A percentile compares a stretch with the other conserved stretches of the same genome.
Conservation (phyloP, 1,284 basidiomycete genomes). For the Microbotryomycetes sp. region DNA sequence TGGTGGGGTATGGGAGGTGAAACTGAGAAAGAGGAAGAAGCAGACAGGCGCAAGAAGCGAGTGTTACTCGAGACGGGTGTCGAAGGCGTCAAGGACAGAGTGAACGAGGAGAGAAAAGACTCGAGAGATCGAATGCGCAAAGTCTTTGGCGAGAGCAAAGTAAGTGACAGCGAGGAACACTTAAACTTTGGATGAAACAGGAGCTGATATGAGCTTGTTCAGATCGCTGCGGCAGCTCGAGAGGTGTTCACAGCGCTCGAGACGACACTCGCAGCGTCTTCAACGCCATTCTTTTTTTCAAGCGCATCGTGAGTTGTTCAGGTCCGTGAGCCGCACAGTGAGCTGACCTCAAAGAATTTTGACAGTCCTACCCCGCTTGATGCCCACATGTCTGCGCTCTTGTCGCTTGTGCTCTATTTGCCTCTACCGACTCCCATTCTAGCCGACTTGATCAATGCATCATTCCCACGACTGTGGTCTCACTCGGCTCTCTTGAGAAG, state of each 20-base stretch:
- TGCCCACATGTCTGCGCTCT: constrained; percentile 41
- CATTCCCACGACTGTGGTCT: constrained; percentile 31
- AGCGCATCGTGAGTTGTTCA: constrained; percentile 10
- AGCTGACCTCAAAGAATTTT: neutral
- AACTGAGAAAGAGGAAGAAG: constrained; percentile 22
- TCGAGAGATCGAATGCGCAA: constrained; percentile 27
- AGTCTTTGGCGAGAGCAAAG: constrained; percentile 23
- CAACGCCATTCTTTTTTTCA: constrained; percentile 30
- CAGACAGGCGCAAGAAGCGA: constrained; percentile 14
- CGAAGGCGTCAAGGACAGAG: constrained; percentile 25
- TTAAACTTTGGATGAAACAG: no score
- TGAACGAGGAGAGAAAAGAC: constrained; percentile 20
- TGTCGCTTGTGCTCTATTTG: constrained; percentile 42
- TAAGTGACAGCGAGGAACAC: no score
- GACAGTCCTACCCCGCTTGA: constrained; percentile 42
- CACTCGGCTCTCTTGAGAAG: constrained; percentile 30
- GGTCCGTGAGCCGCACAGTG: neutral
- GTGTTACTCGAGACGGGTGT: constrained; percentile 25
- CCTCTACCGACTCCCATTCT: constrained; percentile 42
- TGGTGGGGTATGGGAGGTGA: constrained; percentile 34
- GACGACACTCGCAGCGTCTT: constrained; percentile 19
- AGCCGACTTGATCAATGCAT: constrained; percentile 39
- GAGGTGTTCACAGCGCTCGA: constrained; percentile 23
- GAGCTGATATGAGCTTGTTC: no score
- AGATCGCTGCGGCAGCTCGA: constrained; percentile 22